These are phyloP conservation scores for Dendrocalamus sinicus DNA, from an alignment of 176 grass and related monocot species.

Conservation along the genomic window DNA sequence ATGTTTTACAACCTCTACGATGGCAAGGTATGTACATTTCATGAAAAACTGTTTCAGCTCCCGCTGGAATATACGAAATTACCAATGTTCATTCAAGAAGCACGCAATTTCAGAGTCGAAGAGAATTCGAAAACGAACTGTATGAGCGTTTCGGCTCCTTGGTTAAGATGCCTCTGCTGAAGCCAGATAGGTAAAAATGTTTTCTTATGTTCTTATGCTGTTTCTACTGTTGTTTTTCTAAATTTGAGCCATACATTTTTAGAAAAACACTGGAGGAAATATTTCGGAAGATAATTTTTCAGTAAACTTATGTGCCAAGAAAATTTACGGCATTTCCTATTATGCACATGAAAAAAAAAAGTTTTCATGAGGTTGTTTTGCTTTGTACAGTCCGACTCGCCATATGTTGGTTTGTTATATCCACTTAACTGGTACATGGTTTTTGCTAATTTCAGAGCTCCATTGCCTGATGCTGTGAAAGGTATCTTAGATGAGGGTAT, in stretches of 20 bases:
- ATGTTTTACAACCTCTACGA: conserved; percentile 99
- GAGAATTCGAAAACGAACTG: conserved; percentile 81
- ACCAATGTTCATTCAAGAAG: conserved; percentile 21
- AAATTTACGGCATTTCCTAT: conserved; percentile 10
- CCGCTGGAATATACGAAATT: conserved; percentile 24
- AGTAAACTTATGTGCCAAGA: neutral
- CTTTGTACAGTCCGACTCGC: neutral
- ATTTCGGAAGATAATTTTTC: neutral
- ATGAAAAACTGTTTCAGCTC: conserved; percentile 33
- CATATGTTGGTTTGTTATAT: conserved; percentile 17
- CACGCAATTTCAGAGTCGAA: conserved; percentile 69
- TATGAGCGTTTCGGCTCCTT: conserved; percentile 94
- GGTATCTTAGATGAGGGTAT: conserved; percentile 80
- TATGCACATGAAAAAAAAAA: conserved; percentile 5
- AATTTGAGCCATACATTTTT: neutral
- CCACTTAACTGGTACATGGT: conserved; percentile 6
- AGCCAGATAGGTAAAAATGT: conserved; percentile 73
- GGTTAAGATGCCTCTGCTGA: conserved; percentile 95
- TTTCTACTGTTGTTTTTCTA: neutral
- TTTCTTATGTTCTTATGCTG: neutral
- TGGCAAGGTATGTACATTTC: conserved; percentile 78
- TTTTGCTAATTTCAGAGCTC: conserved; percentile 60
- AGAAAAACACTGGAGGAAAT: neutral
- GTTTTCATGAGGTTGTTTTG: neutral
- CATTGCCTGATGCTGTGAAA: conserved; percentile 76